Conservation (phyloP, 768 basidiomycete species). For the Russula vinacea region DNA sequence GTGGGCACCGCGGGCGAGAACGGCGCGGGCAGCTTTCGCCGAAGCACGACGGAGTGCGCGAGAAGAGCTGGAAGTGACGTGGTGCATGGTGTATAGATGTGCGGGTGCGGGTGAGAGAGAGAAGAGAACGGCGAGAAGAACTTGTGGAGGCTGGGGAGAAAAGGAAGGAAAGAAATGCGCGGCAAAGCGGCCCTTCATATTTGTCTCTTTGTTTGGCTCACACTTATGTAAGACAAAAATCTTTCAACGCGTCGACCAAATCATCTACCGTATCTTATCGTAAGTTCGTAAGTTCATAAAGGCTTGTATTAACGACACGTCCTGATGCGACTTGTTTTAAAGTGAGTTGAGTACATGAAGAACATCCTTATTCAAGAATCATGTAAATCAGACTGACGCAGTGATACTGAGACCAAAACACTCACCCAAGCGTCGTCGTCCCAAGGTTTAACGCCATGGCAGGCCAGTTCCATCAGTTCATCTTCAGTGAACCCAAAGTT, state of each 20-base stretch:
- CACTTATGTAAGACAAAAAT: neutral
- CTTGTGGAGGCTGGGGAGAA: neutral
- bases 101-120: constrained; percentile 19
- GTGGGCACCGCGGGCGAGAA: constrained; percentile 70
- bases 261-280: neutral
- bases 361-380: constrained; percentile 13
- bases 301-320: neutral
- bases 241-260: neutral
- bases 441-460: constrained; percentile 46
- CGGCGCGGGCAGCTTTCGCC: constrained; percentile 51
- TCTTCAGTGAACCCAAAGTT: constrained; percentile 39
- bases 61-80: constrained; percentile 62
- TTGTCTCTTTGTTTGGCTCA: constrained; percentile 13
- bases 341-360: constrained; percentile 1
- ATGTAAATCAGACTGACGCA: neutral
- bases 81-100: constrained; percentile 54
- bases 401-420: constrained; percentile 1
- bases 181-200: constrained; percentile 9
- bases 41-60: constrained; percentile 67
- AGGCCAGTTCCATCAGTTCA: constrained; percentile 38
- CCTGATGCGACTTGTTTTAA: neutral
- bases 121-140: neutral
- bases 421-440: constrained; percentile 45
- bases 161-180: neutral
- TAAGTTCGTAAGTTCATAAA: neutral